Conservation (phyloP, 75 land plant species). For the Cryptomeria japonica region DNA sequence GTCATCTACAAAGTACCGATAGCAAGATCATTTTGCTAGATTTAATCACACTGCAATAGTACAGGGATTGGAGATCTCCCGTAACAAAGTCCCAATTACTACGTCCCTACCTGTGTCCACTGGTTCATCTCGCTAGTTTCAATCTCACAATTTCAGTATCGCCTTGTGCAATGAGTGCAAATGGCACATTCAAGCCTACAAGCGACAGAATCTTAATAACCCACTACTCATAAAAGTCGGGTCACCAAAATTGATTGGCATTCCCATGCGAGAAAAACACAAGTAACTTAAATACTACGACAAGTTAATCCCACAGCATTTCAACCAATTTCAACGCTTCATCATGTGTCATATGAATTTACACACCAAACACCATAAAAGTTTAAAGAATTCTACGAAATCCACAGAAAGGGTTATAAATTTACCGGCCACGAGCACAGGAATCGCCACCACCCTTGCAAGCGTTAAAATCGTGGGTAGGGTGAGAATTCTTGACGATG, state of each 20-base stretch:
- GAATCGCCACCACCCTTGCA: constrained; percentile 82
- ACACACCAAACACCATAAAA: background rate
- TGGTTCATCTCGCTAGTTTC: background rate
- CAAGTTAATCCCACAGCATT: too few species aligned
- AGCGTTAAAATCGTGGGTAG: constrained; percentile 84
- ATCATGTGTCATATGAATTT: too few species aligned
- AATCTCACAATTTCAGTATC: background rate
- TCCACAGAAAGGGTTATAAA: background rate
- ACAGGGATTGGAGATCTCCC: too few species aligned
- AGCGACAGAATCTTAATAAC: background rate
- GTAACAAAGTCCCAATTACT: too few species aligned
- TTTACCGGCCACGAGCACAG: constrained; percentile 66
- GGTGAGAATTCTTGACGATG: constrained; percentile 51
- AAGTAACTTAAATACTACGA: too few species aligned
- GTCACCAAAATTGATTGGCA: too few species aligned
- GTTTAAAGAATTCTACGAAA: background rate
- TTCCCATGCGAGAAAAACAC: too few species aligned
- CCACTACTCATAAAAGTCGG: too few species aligned
- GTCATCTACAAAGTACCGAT: too few species aligned
- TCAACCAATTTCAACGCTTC: too few species aligned
- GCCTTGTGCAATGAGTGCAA: background rate
- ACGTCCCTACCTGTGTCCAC: background rate
- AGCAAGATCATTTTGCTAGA: too few species aligned
- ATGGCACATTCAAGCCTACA: background rate
- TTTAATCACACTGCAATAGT: too few species aligned